Conservation (phyloP, 768 basidiomycete genomes). For the Kwoniella dendrophila region DNA sequence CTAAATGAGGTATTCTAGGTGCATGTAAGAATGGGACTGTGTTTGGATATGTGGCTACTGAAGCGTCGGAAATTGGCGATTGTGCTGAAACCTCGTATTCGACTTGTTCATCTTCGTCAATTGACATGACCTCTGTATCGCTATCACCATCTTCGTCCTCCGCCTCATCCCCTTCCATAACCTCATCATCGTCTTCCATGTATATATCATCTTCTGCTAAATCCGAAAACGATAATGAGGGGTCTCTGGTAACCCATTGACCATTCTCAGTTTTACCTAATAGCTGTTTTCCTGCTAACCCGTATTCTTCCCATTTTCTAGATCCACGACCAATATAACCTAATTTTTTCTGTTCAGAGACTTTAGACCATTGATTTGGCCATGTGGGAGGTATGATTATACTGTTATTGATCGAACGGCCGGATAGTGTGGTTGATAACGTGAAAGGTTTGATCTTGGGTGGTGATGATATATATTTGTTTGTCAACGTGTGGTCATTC, state of each 20-base stretch:
- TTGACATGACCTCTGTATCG: conserved; percentile 17
- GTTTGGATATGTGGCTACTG: conserved; percentile 51
- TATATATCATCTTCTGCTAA: neutral
- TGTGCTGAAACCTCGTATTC: conserved; percentile 3
- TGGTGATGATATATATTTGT: conserved; percentile 1
- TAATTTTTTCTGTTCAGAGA: conserved; percentile 14
- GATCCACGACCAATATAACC: conserved; percentile 32
- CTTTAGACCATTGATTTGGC: conserved; percentile 33
- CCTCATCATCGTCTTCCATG: conserved; percentile 5
- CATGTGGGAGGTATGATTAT: conserved; percentile 46
- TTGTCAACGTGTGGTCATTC: neutral
- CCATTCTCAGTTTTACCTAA: conserved; percentile 8
- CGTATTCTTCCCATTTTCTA: conserved; percentile 22
- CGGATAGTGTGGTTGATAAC: conserved; percentile 38
- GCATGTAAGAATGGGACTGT: conserved; percentile 48
- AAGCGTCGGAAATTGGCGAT: conserved; percentile 20
- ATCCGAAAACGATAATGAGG: neutral
- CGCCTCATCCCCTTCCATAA: conserved; percentile 14
- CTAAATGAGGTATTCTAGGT: conserved; percentile 38
- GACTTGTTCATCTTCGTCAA: conserved; percentile 15
- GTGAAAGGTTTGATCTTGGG: conserved; percentile 31
- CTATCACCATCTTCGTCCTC: conserved; percentile 17
- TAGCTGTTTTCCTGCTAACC: neutral
- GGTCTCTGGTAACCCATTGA: conserved; percentile 15
- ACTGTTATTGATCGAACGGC: conserved; percentile 53